Conservation (phyloP, 2,329 filamentous ascomycete species). For the Venturia aucupariae region DNA sequence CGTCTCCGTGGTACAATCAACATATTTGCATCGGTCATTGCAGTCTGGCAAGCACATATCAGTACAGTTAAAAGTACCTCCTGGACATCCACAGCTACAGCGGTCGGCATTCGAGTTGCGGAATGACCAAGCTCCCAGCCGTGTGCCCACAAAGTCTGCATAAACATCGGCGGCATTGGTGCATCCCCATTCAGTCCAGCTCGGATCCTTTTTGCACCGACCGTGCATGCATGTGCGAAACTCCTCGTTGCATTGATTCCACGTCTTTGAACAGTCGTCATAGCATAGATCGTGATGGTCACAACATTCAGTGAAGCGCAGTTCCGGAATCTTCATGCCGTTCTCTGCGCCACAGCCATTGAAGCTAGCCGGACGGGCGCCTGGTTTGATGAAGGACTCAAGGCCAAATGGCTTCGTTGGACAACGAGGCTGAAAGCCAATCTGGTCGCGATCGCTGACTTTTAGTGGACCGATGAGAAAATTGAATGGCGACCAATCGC, state of each 20-base stretch:
- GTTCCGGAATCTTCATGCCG: slow-evolving; percentile 12
- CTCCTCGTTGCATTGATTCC: slow-evolving; percentile 4
- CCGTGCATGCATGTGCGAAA: slow-evolving; percentile 10
- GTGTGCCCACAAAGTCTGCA: slow-evolving; percentile 2
- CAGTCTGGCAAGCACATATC: slow-evolving; percentile 12
- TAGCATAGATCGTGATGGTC: slow-evolving; percentile 12
- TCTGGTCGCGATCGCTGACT: slow-evolving; percentile 10
- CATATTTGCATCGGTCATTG: not conserved
- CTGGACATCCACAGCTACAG: slow-evolving; percentile 8
- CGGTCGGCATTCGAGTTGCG: not conserved
- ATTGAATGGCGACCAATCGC: slow-evolving; percentile 1
- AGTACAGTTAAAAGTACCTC: not conserved
- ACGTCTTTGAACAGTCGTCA: slow-evolving; percentile 9
- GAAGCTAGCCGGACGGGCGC: slow-evolving; percentile 6
- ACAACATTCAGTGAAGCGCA: slow-evolving; percentile 8
- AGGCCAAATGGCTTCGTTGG: slow-evolving; percentile 8
- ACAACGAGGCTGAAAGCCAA: slow-evolving; percentile 8
- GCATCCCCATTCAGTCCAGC: slow-evolving; percentile 9
- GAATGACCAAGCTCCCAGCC: slow-evolving; percentile 5
- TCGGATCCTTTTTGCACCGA: not conserved
- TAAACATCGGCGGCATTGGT: slow-evolving; percentile 4
- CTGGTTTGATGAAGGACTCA: not conserved
- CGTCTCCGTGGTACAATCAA: not conserved
- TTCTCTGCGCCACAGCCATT: slow-evolving; percentile 14
- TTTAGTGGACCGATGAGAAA: slow-evolving; percentile 6